Percentiles rank a stretch among this genome's conserved stretches.
Conservation (phyloP, 192 early-diverging fungal genomes). For the Coemansia sp. region DNA sequence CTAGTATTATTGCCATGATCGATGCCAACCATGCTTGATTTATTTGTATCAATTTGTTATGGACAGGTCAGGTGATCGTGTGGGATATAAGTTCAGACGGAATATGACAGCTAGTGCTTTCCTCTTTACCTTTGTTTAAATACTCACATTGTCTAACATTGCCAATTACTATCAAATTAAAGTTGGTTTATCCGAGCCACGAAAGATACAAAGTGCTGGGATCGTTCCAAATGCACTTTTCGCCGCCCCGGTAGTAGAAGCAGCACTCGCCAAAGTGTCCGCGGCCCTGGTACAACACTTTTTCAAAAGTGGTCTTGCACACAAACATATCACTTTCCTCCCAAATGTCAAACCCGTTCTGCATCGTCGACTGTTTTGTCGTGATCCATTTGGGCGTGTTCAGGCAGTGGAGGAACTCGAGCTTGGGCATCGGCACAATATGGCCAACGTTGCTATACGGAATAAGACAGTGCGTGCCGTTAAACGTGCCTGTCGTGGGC, state of each 20-base stretch:
- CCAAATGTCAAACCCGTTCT: background rate
- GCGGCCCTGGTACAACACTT: background rate
- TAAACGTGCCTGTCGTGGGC: background rate
- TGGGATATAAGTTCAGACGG: too few relatives aligned
- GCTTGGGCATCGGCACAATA: background rate
- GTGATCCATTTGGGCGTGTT: slow-evolving; percentile 4
- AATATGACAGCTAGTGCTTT: too few relatives aligned
- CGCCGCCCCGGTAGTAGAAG: background rate
- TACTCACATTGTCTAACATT: too few relatives aligned
- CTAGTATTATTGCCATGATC: slow-evolving; percentile 38
- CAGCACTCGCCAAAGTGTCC: background rate
- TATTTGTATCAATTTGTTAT: background rate
- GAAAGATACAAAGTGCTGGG: background rate
- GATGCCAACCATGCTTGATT: background rate
- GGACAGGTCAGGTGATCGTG: too few relatives aligned
- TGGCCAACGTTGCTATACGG: background rate
- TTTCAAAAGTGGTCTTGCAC: background rate
- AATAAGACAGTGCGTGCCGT: slow-evolving; percentile 3
- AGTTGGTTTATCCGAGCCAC: background rate
- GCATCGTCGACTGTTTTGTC: background rate
- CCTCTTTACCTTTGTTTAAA: too few relatives aligned
- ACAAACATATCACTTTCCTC: background rate
- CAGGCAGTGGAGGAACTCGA: slow-evolving; percentile 1
- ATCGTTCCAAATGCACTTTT: background rate
- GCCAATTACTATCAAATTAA: too few relatives aligned